Conservation (phyloP, 2,329 filamentous ascomycete genomes). For the Sporothrix variecibatus region DNA sequence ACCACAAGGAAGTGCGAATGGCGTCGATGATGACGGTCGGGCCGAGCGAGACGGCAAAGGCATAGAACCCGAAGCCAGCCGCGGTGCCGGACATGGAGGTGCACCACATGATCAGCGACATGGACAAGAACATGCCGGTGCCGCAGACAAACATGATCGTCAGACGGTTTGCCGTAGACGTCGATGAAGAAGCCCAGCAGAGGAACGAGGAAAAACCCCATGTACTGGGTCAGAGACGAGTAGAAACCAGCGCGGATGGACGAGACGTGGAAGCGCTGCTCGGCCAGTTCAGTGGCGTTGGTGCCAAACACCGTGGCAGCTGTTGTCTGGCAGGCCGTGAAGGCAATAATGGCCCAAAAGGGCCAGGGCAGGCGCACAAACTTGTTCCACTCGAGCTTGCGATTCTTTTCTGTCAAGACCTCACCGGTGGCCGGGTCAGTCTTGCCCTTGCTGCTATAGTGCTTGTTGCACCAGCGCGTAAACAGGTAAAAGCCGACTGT, state of each 20-base stretch:
- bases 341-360: constrained; percentile 58
- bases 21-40: constrained; percentile 62
- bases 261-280: constrained; percentile 59
- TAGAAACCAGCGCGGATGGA: constrained; percentile 63
- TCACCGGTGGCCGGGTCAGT: constrained; percentile 60
- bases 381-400: constrained; percentile 57
- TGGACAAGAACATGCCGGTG: constrained; percentile 52
- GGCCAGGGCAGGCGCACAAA: constrained; percentile 60
- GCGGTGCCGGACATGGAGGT: constrained; percentile 53
- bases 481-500: constrained; percentile 44
- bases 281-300: constrained; percentile 62
- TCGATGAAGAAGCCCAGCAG: constrained; percentile 45
- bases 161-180: constrained; percentile 48
- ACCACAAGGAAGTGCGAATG: constrained; percentile 58
- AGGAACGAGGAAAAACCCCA: constrained; percentile 60
- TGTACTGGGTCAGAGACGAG: constrained; percentile 56
- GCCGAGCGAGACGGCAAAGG: constrained; percentile 56
- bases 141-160: constrained; percentile 46
- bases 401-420: constrained; percentile 60
- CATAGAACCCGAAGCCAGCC: constrained; percentile 61
- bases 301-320: constrained; percentile 55
- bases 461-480: constrained; percentile 48
- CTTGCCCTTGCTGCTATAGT: constrained; percentile 38
- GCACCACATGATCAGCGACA: constrained; percentile 57
- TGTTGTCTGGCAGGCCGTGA: constrained; percentile 61